These are phyloP conservation scores for Lachnellula suecica DNA, from an alignment of 2,329 filamentous ascomycete genomes.

Conservation along the genomic window DNA sequence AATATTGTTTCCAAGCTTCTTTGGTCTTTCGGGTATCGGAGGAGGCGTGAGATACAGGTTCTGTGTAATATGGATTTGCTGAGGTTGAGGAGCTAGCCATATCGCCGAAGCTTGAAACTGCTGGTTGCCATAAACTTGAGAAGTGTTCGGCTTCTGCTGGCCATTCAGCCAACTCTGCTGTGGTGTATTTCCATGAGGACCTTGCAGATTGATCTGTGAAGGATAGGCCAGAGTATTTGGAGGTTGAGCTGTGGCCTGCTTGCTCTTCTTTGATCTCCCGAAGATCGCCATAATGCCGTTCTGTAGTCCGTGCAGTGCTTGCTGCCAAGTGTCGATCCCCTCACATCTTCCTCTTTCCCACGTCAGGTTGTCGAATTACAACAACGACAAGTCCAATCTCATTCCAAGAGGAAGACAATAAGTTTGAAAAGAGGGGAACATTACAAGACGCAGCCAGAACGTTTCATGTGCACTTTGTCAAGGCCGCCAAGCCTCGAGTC, in stretches of 20 bases:
- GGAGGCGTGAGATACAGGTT: constrained; percentile 13
- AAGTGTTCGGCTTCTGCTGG: constrained; percentile 13
- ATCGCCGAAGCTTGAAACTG: constrained; percentile 16
- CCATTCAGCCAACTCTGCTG: constrained; percentile 15
- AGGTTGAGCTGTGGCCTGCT: constrained; percentile 13
- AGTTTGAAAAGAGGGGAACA: constrained; percentile 3
- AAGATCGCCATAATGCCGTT: constrained; percentile 28
- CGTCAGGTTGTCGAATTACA: background rate
- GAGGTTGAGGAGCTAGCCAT: background rate
- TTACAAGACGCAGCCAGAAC: background rate
- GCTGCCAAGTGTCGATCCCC: background rate
- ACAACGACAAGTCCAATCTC: background rate
- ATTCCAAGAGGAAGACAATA: too few relatives aligned
- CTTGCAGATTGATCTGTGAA: constrained; percentile 4
- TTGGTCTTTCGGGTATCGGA: constrained; percentile 17
- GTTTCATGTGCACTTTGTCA: background rate
- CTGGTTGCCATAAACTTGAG: constrained; percentile 7
- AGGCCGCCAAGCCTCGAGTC: constrained; percentile 2
- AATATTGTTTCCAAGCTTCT: constrained; percentile 11
- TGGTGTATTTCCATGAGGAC: constrained; percentile 1
- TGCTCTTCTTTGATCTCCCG: constrained; percentile 26
- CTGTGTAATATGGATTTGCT: constrained; percentile 20
- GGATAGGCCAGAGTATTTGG: constrained; percentile 4
- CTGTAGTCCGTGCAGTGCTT: background rate
- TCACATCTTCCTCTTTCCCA: constrained; percentile 12